Conservation (phyloP, 208 protist genomes). For the Leishmania guyanensis region DNA sequence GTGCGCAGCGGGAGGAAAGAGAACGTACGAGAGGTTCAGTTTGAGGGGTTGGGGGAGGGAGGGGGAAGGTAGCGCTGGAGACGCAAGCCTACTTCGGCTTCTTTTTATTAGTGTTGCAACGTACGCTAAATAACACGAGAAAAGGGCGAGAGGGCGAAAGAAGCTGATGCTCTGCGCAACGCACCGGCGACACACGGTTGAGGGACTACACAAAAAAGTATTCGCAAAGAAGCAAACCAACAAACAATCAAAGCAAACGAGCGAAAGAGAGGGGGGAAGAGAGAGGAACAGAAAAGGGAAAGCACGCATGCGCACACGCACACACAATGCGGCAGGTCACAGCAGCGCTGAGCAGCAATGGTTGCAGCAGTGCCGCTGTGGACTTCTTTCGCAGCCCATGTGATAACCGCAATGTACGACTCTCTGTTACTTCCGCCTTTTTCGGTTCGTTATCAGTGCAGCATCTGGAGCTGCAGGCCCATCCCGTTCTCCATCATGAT, state of each 20-base stretch:
- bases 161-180: background rate
- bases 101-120: background rate
- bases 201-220: background rate
- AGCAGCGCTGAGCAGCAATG: background rate
- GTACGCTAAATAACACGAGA: background rate
- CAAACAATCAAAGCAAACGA: background rate
- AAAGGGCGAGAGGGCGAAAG: background rate
- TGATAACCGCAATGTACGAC: background rate
- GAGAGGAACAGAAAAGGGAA: background rate
- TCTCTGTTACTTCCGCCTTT: background rate
- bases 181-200: background rate
- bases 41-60: background rate
- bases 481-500: constrained; percentile 11
- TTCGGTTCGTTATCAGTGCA: constrained; percentile 1
- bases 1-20: background rate
- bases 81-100: background rate
- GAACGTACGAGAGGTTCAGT: background rate
- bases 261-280: constrained; percentile 6
- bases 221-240: background rate
- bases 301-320: background rate
- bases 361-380: background rate
- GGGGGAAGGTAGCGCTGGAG: background rate
- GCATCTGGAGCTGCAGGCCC: constrained; percentile 22
- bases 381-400: background rate
- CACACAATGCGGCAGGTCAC: background rate